Conservation (phyloP, 345 rosid genomes). For the Linum trigynum region DNA sequence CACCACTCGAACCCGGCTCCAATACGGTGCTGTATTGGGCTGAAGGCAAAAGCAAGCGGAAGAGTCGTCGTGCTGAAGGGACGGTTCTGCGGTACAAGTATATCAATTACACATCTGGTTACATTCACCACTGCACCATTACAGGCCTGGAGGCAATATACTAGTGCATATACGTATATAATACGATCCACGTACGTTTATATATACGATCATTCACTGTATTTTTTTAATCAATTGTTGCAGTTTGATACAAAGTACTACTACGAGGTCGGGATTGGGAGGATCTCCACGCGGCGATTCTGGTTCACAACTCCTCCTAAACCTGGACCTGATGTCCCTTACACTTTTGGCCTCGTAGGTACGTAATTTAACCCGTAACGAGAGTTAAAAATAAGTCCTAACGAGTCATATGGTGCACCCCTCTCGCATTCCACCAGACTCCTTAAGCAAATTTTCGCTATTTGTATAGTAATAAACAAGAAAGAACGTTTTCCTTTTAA, state of each 20-base stretch:
- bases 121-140: constrained; percentile 68
- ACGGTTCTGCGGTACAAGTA: constrained; percentile 37
- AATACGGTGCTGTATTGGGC: constrained; percentile 57
- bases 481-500: no score
- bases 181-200: not conserved
- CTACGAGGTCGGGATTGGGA: constrained; percentile 69
- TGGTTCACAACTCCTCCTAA: constrained; percentile 68
- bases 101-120: constrained; percentile 80
- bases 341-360: constrained; percentile 71
- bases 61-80: constrained; percentile 37
- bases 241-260: constrained; percentile 66
- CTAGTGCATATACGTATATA: constrained; percentile 9
- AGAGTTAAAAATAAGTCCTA: no score
- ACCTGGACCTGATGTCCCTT: constrained; percentile 79
- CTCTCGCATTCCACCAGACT: no score
- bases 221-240: not conserved
- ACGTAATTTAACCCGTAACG: no score
- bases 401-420: no score
- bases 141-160: constrained; percentile 55
- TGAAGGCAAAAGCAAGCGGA: constrained; percentile 27
- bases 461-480: no score
- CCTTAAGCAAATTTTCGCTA: no score
- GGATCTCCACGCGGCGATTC: constrained; percentile 45
- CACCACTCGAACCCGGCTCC: constrained; percentile 62
- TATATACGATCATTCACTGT: not conserved